Evolutionary conservation across 164 flowering plant genomes (phyloP), one percentile per base, ranked within the genome.

Genomic region (grape (Vitis vinifera)): DNA sequence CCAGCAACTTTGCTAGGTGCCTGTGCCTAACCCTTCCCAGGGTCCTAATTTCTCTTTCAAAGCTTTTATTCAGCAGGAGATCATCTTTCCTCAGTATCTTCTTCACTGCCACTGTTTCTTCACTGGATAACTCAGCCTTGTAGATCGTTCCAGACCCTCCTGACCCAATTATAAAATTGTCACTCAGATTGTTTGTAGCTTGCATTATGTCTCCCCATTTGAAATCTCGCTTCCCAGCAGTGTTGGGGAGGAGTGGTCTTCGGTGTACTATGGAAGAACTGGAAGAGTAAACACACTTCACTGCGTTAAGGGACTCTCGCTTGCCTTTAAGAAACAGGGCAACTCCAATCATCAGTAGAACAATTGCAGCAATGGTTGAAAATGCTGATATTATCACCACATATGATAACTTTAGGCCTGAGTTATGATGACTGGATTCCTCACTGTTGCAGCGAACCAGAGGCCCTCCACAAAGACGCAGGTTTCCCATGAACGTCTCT

Each of bases 91-190:
- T 77, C 59, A 75, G 27, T 67, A 96, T 91, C 73, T 79, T 93
- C 83, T 96, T 96, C 7, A 96, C 94, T n/a, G 99, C 99, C 0
- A 96, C 80, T 2, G 79, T 87, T 59, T 89, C 91, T 63, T 97
- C 95, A 1, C 68, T 71, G 4, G 76, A 66, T 65, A 96, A 57
- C 55, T 90, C 95, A 3, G 93, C 98, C 68, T 74, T 89, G 86
- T 90, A 96, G 31, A 96, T 73, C 8, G 81, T 89, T 44, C 99
- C 98, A 0, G 98, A 89, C 9, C 99, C 99, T 30, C 99, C 99
- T 2, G 95, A 82, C 19, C 98, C 99, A 27, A 96, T 85, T 48
- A 90, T 80, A 72, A 78, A 91, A 70, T 87, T 90, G 12, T 91
- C 89, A 48, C 91, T 87, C 7, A 91, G 85, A 70, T 91, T 80